Percentiles rank a stretch among this genome's conserved stretches.
These are phyloP conservation scores for Acorus calamus DNA, from an alignment of 106 monocot genomes.

Conservation along the genomic window DNA sequence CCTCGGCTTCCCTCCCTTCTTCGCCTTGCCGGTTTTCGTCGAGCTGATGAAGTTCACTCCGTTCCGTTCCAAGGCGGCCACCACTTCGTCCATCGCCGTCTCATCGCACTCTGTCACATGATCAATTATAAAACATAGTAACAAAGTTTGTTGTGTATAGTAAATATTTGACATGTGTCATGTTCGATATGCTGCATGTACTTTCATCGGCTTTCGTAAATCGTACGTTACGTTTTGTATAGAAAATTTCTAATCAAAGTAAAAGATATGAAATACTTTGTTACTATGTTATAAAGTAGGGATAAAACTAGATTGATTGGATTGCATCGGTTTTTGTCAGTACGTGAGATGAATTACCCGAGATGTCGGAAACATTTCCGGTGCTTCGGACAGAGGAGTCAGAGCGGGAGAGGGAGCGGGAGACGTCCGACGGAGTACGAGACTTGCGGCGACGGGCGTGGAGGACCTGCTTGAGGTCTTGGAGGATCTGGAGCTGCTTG, in stretches of 20 bases:
- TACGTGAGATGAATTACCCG: slow-evolving; percentile 16
- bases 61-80: slow-evolving; percentile 79
- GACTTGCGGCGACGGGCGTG: slow-evolving; percentile 38
- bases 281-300: too few species aligned
- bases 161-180: too few species aligned
- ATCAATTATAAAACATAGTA: not conserved
- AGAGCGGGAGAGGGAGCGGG: slow-evolving; percentile 6
- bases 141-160: too few species aligned
- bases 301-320: too few species aligned
- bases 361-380: not conserved
- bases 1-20: slow-evolving; percentile 63
- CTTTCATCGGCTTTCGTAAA: too few species aligned
- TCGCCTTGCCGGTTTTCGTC: slow-evolving; percentile 34
- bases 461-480: slow-evolving; percentile 70
- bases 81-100: slow-evolving; percentile 49
- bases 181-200: too few species aligned
- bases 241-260: too few species aligned
- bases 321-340: too few species aligned
- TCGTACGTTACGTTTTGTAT: too few species aligned
- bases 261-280: too few species aligned
- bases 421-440: slow-evolving; percentile 4
- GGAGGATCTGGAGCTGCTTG: slow-evolving; percentile 82
- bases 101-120: slow-evolving; percentile 22
- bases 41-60: slow-evolving; percentile 68
- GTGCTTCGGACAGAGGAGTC: slow-evolving; percentile 6